phyloP scores from a whole-genome alignment of 345 rosid species.

The Acer yangbiense region DNA sequence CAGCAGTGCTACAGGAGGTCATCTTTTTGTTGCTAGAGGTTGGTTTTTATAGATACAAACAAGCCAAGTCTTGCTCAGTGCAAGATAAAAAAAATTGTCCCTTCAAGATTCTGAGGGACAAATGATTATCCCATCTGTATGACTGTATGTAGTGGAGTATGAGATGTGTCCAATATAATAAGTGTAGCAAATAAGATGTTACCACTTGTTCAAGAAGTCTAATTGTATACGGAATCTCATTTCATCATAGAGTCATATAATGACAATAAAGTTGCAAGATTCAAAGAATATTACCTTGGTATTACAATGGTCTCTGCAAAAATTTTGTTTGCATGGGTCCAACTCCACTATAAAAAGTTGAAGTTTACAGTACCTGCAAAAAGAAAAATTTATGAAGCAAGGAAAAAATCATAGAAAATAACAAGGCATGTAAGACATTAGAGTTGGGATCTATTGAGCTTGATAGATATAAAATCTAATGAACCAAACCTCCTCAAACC shows the following conservation, averaged over 20 bases:
- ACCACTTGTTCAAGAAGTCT: constrained; percentile 28
- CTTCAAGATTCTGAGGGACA: constrained; percentile 26
- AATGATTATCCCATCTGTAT: constrained; percentile 11
- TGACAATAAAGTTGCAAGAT: constrained; percentile 18
- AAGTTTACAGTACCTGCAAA: no score
- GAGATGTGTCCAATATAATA: constrained; percentile 31
- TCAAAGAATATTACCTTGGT: constrained; percentile 16
- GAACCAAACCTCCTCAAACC: no score
- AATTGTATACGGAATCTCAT: constrained; percentile 14
- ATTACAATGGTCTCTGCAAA: neutral
- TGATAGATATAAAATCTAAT: no score
- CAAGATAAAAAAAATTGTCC: constrained; percentile 13
- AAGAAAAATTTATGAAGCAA: no score
- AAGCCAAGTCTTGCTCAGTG: neutral
- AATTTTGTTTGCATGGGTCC: neutral
- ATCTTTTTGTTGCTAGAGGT: neutral
- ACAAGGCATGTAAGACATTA: no score
- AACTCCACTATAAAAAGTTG: constrained; percentile 19
- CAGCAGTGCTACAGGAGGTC: neutral
- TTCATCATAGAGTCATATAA: constrained; percentile 6
- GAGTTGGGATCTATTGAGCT: no score
- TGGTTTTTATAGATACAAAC: neutral
- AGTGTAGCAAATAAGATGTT: constrained; percentile 24
- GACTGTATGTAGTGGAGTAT: constrained; percentile 32
- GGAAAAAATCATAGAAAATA: neutral